Conservation (phyloP, 345 rosid genomes). For the Zanthoxylum bungeanum region DNA sequence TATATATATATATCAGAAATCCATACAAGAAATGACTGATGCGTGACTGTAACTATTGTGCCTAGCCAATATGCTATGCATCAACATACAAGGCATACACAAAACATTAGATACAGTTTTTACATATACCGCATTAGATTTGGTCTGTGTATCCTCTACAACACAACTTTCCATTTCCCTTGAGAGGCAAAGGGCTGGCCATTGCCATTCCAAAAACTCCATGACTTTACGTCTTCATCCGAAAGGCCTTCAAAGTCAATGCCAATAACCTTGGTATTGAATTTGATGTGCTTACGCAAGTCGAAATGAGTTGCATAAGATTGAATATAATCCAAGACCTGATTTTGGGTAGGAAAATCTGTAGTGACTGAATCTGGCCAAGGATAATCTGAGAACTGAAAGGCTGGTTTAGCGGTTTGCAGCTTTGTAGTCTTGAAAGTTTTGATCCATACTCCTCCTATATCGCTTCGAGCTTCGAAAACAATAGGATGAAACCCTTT, state of each 20-base stretch:
- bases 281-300: slow-evolving; percentile 28
- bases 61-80: not conserved
- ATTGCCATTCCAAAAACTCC: slow-evolving; percentile 29
- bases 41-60: too few relatives aligned
- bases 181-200: slow-evolving; percentile 19
- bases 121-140: too few relatives aligned
- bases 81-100: not conserved
- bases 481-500: slow-evolving; percentile 27
- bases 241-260: slow-evolving; percentile 19
- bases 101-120: too few relatives aligned
- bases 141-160: slow-evolving; percentile 13
- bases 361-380: slow-evolving; percentile 38
- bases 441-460: slow-evolving; percentile 35
- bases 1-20: too few relatives aligned
- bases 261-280: slow-evolving; percentile 27
- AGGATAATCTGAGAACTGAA: slow-evolving; percentile 39
- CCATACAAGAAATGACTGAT: too few relatives aligned
- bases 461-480: slow-evolving; percentile 21
- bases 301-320: slow-evolving; percentile 34
- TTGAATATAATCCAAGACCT: slow-evolving; percentile 29
- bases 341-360: slow-evolving; percentile 23
- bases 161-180: slow-evolving; percentile 38
- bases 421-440: slow-evolving; percentile 28
- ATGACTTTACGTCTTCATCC: slow-evolving; percentile 19
- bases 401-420: slow-evolving; percentile 23